Conservation (phyloP, 2,329 filamentous ascomycete genomes). For the Exutisphaerella laricina region DNA sequence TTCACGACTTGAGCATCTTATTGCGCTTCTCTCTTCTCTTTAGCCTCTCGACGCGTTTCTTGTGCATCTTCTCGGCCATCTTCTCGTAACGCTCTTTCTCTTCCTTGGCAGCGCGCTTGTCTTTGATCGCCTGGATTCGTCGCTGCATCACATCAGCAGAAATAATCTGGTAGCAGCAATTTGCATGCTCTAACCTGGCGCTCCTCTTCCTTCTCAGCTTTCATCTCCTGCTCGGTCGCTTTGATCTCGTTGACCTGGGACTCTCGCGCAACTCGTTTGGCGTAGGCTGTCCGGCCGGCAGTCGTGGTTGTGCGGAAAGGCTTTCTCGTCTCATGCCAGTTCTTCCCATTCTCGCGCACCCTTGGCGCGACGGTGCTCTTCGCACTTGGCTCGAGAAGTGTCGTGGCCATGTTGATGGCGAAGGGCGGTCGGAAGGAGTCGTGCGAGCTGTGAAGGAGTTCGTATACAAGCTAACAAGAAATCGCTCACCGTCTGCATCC, state of each 20-base stretch:
- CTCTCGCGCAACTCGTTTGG: slow-evolving; percentile 66
- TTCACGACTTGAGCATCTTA: slow-evolving; percentile 58
- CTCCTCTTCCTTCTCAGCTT: slow-evolving; percentile 88
- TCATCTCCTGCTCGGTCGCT: slow-evolving; percentile 91
- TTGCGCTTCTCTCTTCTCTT: slow-evolving; percentile 97
- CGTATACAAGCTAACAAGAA: too few species aligned
- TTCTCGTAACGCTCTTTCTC: slow-evolving; percentile 90
- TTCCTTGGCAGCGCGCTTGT: slow-evolving; percentile 80
- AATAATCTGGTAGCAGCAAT: neutral
- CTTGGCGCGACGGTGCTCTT: slow-evolving; percentile 38
- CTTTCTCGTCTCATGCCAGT: slow-evolving; percentile 81
- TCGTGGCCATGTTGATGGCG: slow-evolving; percentile 11
- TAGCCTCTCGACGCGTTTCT: slow-evolving; percentile 84
- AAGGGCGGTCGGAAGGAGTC: too few species aligned
- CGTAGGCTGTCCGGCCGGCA: slow-evolving; percentile 71
- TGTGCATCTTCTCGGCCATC: slow-evolving; percentile 97
- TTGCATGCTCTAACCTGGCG: slow-evolving; percentile 58
- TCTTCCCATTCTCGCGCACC: slow-evolving; percentile 89
- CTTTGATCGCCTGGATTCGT: slow-evolving; percentile 72
- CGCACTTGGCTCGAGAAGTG: slow-evolving; percentile 24
- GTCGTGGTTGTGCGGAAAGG: slow-evolving; percentile 78
- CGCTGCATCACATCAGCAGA: slow-evolving; percentile 47
- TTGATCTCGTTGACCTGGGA: slow-evolving; percentile 70
- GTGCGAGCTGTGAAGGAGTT: too few species aligned
- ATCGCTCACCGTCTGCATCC: too few species aligned